A percentile compares a stretch with the other conserved stretches of the same genome.
These are phyloP conservation scores for Debaryomycetaceae sp. DNA, from an alignment of 1,139 yeast species.

Conservation along the genomic window DNA sequence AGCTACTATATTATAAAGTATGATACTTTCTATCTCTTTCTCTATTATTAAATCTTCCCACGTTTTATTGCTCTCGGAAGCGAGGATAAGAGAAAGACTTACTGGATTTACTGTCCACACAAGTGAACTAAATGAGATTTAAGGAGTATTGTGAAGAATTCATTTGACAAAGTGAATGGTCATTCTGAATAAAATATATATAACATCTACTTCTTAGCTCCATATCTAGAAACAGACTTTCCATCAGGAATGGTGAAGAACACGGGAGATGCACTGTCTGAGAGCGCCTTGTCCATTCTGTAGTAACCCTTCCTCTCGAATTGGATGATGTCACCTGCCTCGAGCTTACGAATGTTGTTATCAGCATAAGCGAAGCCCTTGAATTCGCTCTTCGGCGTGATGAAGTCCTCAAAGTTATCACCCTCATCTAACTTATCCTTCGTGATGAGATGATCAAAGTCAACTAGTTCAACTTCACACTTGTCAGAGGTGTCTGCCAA, in stretches of 20 bases:
- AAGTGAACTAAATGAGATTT: too few species aligned
- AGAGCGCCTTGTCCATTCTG: conserved; percentile 63
- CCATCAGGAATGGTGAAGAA: conserved; percentile 93
- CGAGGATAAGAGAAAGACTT: too few species aligned
- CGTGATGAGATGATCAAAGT: conserved; percentile 86
- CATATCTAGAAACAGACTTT: conserved; percentile 78
- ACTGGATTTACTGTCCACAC: too few species aligned
- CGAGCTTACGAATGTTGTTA: conserved; percentile 63
- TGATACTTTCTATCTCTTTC: too few species aligned
- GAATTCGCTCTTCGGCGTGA: conserved; percentile 81
- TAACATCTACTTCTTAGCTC: conserved; percentile 49
- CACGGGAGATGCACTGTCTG: conserved; percentile 57
- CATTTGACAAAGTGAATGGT: too few species aligned
- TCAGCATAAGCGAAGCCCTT: conserved; percentile 72
- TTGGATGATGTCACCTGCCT: conserved; percentile 81
- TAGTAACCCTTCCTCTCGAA: conserved; percentile 93
- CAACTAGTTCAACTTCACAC: conserved; percentile 68
- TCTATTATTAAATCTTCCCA: too few species aligned
- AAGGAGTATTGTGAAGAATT: too few species aligned
- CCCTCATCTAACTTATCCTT: conserved; percentile 91
- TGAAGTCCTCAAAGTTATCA: conserved; percentile 83
- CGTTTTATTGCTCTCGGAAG: too few species aligned
- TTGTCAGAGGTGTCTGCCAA: conserved; percentile 71
- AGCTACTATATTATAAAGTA: too few species aligned
- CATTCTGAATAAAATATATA: too few species aligned